Percentiles rank a stretch among this genome's conserved stretches.
Conservation (phyloP, 164 flowering plant species). For the Tetrastigma voinierianum region DNA sequence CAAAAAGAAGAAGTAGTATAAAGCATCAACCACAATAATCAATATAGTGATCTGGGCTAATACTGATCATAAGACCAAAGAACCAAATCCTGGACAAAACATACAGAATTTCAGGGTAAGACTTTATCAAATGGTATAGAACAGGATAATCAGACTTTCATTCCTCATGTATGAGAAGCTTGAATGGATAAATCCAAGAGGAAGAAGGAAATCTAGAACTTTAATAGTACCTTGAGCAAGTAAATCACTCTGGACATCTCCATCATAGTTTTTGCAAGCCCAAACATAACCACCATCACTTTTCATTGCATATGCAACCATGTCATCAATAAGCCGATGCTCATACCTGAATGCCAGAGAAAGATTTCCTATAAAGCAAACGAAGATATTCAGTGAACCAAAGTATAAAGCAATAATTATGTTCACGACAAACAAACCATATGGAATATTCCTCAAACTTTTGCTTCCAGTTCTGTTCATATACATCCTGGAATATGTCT, state of each 20-base stretch:
- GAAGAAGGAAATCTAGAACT: not conserved
- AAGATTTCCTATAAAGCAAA: constrained; percentile 7
- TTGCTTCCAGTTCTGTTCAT: constrained; percentile 85
- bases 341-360: constrained; percentile 70
- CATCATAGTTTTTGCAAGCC: constrained; percentile 99
- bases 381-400: constrained; percentile 1
- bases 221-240: constrained; percentile 89
- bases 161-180: not conserved
- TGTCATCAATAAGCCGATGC: constrained; percentile 96
- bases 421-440: constrained; percentile 49
- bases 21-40: not conserved
- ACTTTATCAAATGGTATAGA: not conserved
- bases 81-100: constrained; percentile 82
- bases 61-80: constrained; percentile 91
- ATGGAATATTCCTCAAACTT: constrained; percentile 84
- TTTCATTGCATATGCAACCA: constrained; percentile 94
- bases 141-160: not conserved
- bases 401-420: not conserved
- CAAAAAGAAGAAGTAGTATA: not conserved
- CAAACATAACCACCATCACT: constrained; percentile 99
- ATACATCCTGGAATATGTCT: constrained; percentile 96
- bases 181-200: not conserved
- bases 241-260: constrained; percentile 98
- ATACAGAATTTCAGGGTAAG: not conserved
- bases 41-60: constrained; percentile 48